Evolutionary conservation across 495 filamentous ascomycete species (phyloP).

Genomic region (Podospora anserina): DNA sequence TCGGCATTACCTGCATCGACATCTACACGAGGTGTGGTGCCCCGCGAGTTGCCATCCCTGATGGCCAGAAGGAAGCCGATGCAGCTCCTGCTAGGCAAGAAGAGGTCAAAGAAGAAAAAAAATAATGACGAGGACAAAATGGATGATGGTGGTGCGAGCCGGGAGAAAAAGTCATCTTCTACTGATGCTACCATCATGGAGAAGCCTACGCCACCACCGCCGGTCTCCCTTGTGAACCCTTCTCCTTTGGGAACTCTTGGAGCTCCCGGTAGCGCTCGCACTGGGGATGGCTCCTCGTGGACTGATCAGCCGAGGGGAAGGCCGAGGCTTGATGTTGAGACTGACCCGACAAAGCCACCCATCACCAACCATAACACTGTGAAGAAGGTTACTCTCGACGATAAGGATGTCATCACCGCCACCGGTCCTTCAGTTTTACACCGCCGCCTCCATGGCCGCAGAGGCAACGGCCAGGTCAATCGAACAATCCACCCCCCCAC

Average conservation of each 20-base stretch:
- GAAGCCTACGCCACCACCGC: background rate
- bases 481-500: background rate
- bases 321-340: background rate
- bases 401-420: background rate
- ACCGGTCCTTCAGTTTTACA: background rate
- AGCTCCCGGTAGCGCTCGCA: background rate
- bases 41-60: too few species aligned
- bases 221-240: background rate
- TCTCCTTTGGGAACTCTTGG: background rate
- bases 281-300: background rate
- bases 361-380: background rate
- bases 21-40: too few species aligned
- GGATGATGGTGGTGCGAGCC: too few species aligned
- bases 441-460: background rate
- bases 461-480: background rate
- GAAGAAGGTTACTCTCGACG: background rate
- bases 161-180: background rate
- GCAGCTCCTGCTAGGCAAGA: too few species aligned
- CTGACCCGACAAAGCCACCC: too few species aligned
- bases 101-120: background rate
- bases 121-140: background rate
- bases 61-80: too few species aligned
- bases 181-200: background rate
- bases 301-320: background rate
- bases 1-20: background rate